phyloP scores from a whole-genome alignment of 176 grass and related monocot genomes.

The Pharus latifolius region DNA sequence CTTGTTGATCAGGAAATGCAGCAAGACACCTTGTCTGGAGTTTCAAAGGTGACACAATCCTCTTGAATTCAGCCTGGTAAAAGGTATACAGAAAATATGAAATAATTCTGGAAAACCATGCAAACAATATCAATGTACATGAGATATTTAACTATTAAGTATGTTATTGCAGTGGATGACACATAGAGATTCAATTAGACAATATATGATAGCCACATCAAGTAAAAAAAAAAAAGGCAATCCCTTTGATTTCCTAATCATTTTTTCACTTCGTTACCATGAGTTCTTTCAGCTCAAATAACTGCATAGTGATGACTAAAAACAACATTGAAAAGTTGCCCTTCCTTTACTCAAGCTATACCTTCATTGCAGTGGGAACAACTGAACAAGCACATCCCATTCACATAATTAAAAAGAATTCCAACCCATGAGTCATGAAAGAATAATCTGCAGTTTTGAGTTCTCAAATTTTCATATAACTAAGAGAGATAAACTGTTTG shows the following conservation, averaged over 20 bases:
- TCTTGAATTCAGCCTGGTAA: conserved; percentile 75
- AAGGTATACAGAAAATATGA: conserved; percentile 16
- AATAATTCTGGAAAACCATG: not conserved
- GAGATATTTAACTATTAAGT: not conserved
- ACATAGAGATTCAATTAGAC: not conserved
- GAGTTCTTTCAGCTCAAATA: too few relatives aligned
- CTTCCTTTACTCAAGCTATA: not conserved
- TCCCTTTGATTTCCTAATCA: not conserved
- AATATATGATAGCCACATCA: not conserved
- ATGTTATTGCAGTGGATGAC: not conserved
- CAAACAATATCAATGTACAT: not conserved
- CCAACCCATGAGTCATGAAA: not conserved
- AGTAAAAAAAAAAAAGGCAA: not conserved
- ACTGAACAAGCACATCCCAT: not conserved
- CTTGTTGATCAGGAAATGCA: conserved; percentile 98
- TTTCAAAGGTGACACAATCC: conserved; percentile 75
- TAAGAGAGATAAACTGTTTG: not conserved
- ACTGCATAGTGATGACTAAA: too few relatives aligned
- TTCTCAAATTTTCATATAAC: not conserved
- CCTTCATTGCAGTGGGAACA: not conserved
- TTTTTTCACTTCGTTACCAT: not conserved
- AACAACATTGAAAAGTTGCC: too few relatives aligned
- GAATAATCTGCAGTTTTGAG: not conserved
- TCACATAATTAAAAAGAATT: not conserved
- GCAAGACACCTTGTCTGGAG: conserved; percentile 82